Percentiles rank a stretch among this genome's conserved stretches.
Evolutionary conservation across 2,329 filamentous ascomycete genomes (phyloP).

Genomic region (Pyrenochaeta sp.): DNA sequence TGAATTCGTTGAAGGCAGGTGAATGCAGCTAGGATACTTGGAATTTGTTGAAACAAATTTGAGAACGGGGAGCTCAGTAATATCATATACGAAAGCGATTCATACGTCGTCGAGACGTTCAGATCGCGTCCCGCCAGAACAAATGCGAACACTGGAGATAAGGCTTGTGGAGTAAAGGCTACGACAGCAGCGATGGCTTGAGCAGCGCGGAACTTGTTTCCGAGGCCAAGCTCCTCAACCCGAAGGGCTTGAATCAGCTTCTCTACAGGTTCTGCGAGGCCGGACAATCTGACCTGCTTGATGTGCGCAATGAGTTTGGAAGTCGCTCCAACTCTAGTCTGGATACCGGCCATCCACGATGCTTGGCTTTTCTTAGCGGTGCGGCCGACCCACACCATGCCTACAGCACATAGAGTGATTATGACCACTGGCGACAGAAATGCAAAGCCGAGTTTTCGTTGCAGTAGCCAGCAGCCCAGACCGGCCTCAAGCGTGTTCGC

Average conservation of each 20-base stretch:
- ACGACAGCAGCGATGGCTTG: slow-evolving; percentile 17
- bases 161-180: slow-evolving; percentile 10
- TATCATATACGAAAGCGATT: slow-evolving; percentile 16
- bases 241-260: slow-evolving; percentile 47
- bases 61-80: slow-evolving; percentile 16
- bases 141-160: slow-evolving; percentile 17
- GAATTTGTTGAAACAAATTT: slow-evolving; percentile 16
- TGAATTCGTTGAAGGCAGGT: slow-evolving; percentile 24
- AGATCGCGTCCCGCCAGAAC: slow-evolving; percentile 9
- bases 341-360: slow-evolving; percentile 36
- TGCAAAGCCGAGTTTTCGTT: slow-evolving; percentile 30
- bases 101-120: slow-evolving; percentile 16
- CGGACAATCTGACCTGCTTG: slow-evolving; percentile 53
- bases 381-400: slow-evolving; percentile 27
- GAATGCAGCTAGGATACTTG: slow-evolving; percentile 15
- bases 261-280: slow-evolving; percentile 42
- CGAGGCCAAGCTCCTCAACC: slow-evolving; percentile 41
- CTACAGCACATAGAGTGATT: slow-evolving; percentile 25
- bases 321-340: slow-evolving; percentile 38
- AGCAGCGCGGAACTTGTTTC: slow-evolving; percentile 13
- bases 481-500: slow-evolving; percentile 18
- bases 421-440: slow-evolving; percentile 32
- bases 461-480: slow-evolving; percentile 25
- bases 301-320: slow-evolving; percentile 47
- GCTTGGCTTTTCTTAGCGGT: slow-evolving; percentile 34